phyloP scores from a whole-genome alignment of 2,329 filamentous ascomycete genomes.

The Verruconis gallopava region DNA sequence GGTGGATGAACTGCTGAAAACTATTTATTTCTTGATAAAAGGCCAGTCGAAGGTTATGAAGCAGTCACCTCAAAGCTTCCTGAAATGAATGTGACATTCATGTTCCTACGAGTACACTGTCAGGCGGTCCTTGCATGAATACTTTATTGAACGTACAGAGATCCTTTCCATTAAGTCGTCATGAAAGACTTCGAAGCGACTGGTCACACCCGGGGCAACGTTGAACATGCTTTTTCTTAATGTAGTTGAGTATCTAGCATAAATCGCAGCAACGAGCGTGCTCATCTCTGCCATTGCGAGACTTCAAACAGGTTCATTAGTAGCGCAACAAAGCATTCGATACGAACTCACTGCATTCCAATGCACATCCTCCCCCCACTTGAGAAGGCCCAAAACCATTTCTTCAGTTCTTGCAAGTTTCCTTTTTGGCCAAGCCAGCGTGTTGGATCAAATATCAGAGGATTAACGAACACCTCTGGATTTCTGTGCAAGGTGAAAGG shows the following conservation, averaged over 20 bases:
- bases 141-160: conserved; percentile 16
- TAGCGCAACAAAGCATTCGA: not conserved
- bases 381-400: conserved; percentile 28
- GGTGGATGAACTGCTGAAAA: too few relatives aligned
- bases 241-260: conserved; percentile 30
- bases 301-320: conserved; percentile 15
- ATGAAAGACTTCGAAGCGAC: conserved; percentile 29
- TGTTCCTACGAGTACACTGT: too few relatives aligned
- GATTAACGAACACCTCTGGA: conserved; percentile 18
- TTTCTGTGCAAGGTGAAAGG: conserved; percentile 28
- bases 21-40: too few relatives aligned
- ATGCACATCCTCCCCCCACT: conserved; percentile 30
- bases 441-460: conserved; percentile 21
- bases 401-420: conserved; percentile 20
- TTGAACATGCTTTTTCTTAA: conserved; percentile 19
- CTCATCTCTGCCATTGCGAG: conserved; percentile 40
- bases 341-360: conserved; percentile 21
- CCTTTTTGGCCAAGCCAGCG: conserved; percentile 18
- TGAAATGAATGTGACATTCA: not conserved
- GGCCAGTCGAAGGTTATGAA: too few relatives aligned
- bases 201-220: conserved; percentile 27
- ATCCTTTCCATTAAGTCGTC: conserved; percentile 20
- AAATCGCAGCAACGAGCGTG: conserved; percentile 32
- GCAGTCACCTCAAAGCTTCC: too few relatives aligned
- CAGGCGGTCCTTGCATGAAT: too few relatives aligned